Conservation (phyloP, 768 basidiomycete genomes). For the Multifurca ochricompacta region DNA sequence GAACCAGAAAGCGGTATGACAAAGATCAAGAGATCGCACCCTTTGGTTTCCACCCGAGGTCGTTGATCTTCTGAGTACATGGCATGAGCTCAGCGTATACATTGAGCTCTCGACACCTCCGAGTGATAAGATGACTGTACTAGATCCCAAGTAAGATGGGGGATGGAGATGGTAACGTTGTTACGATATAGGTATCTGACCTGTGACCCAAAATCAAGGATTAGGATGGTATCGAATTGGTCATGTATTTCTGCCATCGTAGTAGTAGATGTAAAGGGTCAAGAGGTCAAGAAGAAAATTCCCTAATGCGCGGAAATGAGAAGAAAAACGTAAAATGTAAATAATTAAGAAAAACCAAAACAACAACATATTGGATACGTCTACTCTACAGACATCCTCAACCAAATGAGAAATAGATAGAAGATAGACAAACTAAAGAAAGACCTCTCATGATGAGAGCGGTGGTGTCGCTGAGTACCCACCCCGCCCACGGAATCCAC, state of each 20-base stretch:
- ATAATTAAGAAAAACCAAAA: background rate
- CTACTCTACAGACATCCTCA: background rate
- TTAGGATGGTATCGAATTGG: constrained; percentile 92
- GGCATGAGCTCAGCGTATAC: constrained; percentile 98
- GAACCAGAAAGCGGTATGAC: background rate
- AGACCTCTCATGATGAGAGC: constrained; percentile 11
- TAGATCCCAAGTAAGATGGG: constrained; percentile 29
- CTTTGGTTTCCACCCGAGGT: constrained; percentile 90
- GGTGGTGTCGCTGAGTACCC: constrained; percentile 2
- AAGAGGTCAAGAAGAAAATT: too few species aligned
- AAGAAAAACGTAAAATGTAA: background rate
- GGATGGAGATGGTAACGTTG: too few species aligned
- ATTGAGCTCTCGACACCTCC: constrained; percentile 94
- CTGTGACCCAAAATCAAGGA: constrained; percentile 96
- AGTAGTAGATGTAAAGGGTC: background rate
- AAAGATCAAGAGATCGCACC: constrained; percentile 40
- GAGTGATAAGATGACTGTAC: constrained; percentile 96
- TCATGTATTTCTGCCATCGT: constrained; percentile 84
- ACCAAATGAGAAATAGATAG: background rate
- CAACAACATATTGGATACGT: background rate
- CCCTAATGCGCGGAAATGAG: constrained; percentile 3
- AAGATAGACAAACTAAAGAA: background rate
- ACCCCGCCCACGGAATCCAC: constrained; percentile 25
- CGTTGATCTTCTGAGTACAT: constrained; percentile 84
- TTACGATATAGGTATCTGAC: constrained; percentile 34